These are phyloP conservation scores for Neurospora sp. DNA, from an alignment of 495 filamentous ascomycete genomes.

Conservation along the genomic window DNA sequence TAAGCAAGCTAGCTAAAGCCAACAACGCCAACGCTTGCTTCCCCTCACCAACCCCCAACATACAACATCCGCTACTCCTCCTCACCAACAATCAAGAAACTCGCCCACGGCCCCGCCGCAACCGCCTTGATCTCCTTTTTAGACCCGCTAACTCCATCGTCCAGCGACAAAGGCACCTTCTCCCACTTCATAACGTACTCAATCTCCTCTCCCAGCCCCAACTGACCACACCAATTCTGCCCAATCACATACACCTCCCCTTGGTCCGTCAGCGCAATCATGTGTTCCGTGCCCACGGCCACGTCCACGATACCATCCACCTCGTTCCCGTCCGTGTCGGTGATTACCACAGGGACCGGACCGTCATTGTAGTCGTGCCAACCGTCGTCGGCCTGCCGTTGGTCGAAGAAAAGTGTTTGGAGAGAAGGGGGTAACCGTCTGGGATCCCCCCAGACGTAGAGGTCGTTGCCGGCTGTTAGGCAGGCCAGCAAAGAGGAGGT, in stretches of 20 bases:
- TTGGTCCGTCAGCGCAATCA: constrained; percentile 42
- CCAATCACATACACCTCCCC: constrained; percentile 48
- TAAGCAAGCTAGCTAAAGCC: neutral
- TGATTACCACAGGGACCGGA: constrained; percentile 27
- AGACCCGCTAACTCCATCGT: constrained; percentile 5
- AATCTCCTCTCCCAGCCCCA: constrained; percentile 31
- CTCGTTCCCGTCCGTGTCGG: constrained; percentile 7
- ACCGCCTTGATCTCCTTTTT: constrained; percentile 1
- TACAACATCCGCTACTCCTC: constrained; percentile 14
- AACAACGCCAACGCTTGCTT: neutral
- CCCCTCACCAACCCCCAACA: neutral
- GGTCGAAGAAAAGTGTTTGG: neutral
- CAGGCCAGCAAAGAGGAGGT: constrained; percentile 46
- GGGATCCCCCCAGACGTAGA: constrained; percentile 54
- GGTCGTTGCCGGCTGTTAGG: constrained; percentile 43
- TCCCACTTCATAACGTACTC: constrained; percentile 19
- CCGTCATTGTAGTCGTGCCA: constrained; percentile 9
- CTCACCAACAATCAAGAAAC: constrained; percentile 16
- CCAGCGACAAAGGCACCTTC: constrained; percentile 20
- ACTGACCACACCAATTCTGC: constrained; percentile 46
- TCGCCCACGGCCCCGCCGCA: constrained; percentile 24
- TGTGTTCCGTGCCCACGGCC: constrained; percentile 47
- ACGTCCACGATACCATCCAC: constrained; percentile 40
- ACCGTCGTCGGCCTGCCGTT: neutral
- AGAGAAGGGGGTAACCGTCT: constrained; percentile 1